Evolutionary conservation across 78 protist genomes (phyloP), one percentile per base, ranked within the genome.

Genomic region (Creolimax fragrantissima): DNA sequence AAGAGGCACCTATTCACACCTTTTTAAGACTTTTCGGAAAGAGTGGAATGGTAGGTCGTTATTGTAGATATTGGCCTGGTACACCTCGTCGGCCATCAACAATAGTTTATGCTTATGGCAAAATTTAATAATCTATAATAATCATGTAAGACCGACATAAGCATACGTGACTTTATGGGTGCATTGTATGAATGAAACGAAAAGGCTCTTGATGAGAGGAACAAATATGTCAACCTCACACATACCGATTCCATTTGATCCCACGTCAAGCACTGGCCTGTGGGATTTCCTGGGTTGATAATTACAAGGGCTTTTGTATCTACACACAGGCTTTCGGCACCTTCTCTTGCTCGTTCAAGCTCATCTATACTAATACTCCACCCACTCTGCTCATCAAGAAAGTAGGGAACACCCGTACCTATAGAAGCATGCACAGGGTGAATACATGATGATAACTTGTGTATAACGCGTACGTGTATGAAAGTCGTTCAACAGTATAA

Each of bases 251-350:
- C 36, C 7, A 96, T 91, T n/a, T 32, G 37, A 11, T 45, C 47
- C 44, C 0, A 24, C 32, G 95, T 3, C 36, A 98, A 93, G 44
- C 89, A 43, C 83, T 95, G 95, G 41, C 99, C 99, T 35, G 99
- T 99, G 45, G 99, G 99, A 94, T 99, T 99, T 44, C 99, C 99
- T 3, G 99, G 99, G 93, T 98, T 98, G 95, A 99, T 99, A 81
- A 98, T 95, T 5, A 90, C 97, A 32, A 98, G 90, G 35, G 98
- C 99, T 43, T 97, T 94, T 43, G 92, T 93, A 36, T 83, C 91
- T 17, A 94, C 88, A 36, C 98, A 98, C 24, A 44, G 37, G 42
- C 35, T 90, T 42, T 36, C 58, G 3, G 98, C 95, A 3, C 47
- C 95, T 3, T 74, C 85, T 43, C 84, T 39, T 3, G 96, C 6